Conservation (phyloP, 2,329 filamentous ascomycete genomes). For the Dothideomycetidae sp. region DNA sequence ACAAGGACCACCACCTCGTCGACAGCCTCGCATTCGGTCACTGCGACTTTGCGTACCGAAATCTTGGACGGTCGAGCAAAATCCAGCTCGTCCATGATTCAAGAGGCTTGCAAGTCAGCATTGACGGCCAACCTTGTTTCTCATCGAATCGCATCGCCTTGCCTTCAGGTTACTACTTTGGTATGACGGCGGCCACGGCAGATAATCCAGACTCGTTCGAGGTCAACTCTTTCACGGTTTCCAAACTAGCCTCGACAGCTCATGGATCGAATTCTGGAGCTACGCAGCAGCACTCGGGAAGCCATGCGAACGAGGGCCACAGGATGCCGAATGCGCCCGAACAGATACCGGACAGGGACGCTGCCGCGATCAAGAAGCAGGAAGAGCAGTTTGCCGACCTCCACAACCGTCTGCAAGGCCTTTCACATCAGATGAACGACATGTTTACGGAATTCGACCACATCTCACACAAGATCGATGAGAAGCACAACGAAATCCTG, state of each 20-base stretch:
- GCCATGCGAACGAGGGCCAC: slow-evolving; percentile 10
- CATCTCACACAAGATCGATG: slow-evolving; percentile 38
- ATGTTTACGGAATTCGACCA: slow-evolving; percentile 45
- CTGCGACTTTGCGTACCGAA: slow-evolving; percentile 82
- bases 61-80: slow-evolving; percentile 70
- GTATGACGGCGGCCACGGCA: slow-evolving; percentile 73
- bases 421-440: slow-evolving; percentile 53
- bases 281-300: slow-evolving; percentile 7
- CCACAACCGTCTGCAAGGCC: slow-evolving; percentile 64
- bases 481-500: slow-evolving; percentile 42
- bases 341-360: slow-evolving; percentile 23
- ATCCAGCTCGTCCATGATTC: slow-evolving; percentile 58
- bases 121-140: slow-evolving; percentile 75
- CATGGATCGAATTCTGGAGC: slow-evolving; percentile 12
- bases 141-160: slow-evolving; percentile 62
- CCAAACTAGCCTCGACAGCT: slow-evolving; percentile 26
- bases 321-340: slow-evolving; percentile 29
- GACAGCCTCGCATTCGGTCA: slow-evolving; percentile 85
- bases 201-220: slow-evolving; percentile 94
- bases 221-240: slow-evolving; percentile 70
- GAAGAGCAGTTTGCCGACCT: slow-evolving; percentile 65
- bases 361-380: slow-evolving; percentile 27
- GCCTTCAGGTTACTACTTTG: slow-evolving; percentile 67
- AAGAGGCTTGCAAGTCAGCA: slow-evolving; percentile 56
- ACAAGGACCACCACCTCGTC: slow-evolving; percentile 57